Conservation (phyloP, 129 eudicot genomes). For the Erigeron canadensis region DNA sequence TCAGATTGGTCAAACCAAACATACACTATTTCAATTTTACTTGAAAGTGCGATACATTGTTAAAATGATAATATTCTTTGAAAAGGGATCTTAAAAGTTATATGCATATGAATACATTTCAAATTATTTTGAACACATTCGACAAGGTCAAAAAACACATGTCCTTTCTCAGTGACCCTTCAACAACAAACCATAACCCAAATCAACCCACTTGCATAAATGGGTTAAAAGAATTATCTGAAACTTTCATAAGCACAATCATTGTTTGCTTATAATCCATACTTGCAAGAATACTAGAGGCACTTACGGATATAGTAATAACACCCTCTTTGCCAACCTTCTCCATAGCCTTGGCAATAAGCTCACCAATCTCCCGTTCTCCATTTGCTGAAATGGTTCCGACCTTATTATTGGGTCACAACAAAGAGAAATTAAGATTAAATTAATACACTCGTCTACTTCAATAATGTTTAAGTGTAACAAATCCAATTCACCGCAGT, state of each 20-base stretch:
- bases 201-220: too few species aligned
- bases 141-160: too few species aligned
- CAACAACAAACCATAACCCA: too few species aligned
- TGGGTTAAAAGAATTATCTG: too few species aligned
- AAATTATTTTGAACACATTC: too few species aligned
- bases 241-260: not conserved
- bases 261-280: not conserved
- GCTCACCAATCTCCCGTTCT: conserved; percentile 53
- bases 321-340: conserved; percentile 58
- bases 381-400: conserved; percentile 60
- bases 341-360: conserved; percentile 58
- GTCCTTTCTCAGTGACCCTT: too few species aligned
- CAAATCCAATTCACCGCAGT: not conserved
- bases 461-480: not conserved
- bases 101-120: too few species aligned
- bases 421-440: not conserved
- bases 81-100: too few species aligned
- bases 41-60: too few species aligned
- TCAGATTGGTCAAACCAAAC: too few species aligned
- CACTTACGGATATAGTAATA: conserved; percentile 45
- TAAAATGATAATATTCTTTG: too few species aligned
- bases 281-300: not conserved
- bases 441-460: not conserved
- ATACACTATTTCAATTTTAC: too few species aligned
- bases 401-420: conserved; percentile 30